These are phyloP conservation scores for Pyricularia sp. DNA, from an alignment of 2,329 filamentous ascomycete genomes.

Conservation along the genomic window DNA sequence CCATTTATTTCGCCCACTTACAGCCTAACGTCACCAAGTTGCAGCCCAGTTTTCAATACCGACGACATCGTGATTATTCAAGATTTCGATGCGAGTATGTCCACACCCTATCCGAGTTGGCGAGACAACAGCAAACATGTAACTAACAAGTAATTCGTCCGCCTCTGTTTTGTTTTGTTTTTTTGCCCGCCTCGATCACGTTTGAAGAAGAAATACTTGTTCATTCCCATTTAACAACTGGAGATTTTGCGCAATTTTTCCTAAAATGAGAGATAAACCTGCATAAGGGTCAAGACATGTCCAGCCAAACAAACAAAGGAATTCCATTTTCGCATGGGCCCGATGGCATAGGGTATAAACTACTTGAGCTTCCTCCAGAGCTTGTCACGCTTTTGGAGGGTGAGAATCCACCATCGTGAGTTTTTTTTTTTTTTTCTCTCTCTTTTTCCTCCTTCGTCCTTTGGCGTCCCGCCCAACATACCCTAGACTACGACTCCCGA, in stretches of 20 bases:
- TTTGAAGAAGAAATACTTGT: too few species aligned
- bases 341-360: constrained; percentile 38
- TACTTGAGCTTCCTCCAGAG: constrained; percentile 49
- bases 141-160: background rate
- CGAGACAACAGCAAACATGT: background rate
- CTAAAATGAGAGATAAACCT: background rate
- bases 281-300: constrained; percentile 17
- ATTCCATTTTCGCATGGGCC: constrained; percentile 38
- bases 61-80: background rate
- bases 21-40: background rate
- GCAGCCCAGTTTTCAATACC: background rate
- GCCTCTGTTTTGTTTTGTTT: too few species aligned
- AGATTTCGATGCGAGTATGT: background rate
- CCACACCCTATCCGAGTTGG: background rate
- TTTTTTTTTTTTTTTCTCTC: too few species aligned
- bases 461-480: too few species aligned
- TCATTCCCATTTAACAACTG: background rate
- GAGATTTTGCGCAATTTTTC: background rate
- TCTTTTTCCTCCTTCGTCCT: too few species aligned
- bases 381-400: constrained; percentile 42
- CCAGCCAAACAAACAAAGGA: constrained; percentile 29
- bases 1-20: background rate
- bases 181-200: too few species aligned
- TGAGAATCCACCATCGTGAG: constrained; percentile 36
- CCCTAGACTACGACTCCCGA: background rate